phyloP scores from a whole-genome alignment of 148 eudicot genomes.

The Chenopodium suecicum region DNA sequence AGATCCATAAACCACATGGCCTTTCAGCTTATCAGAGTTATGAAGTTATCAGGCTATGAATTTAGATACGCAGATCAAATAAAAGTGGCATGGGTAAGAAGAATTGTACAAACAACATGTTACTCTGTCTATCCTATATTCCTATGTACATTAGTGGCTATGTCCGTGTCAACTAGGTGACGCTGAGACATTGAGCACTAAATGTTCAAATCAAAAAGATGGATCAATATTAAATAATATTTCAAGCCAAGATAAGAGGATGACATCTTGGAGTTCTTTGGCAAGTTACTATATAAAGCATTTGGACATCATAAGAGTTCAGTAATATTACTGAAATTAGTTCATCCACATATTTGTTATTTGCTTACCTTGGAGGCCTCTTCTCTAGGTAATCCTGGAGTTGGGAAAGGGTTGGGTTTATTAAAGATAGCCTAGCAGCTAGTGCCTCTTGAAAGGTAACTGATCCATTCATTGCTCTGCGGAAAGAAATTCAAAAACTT shows the following conservation, averaged over 20 bases:
- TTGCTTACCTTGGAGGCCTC: constrained; percentile 72
- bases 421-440: constrained; percentile 66
- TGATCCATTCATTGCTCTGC: constrained; percentile 93
- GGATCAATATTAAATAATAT: not conserved
- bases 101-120: not conserved
- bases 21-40: not conserved
- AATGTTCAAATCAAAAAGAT: not conserved
- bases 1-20: not conserved
- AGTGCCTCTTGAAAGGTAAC: constrained; percentile 81
- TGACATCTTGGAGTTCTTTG: not conserved
- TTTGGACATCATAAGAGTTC: not conserved
- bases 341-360: not conserved
- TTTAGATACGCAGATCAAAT: not conserved
- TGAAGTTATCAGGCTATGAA: not conserved
- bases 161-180: not conserved
- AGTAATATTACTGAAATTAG: not conserved
- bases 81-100: not conserved
- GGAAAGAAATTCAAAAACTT: constrained; percentile 1
- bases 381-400: constrained; percentile 70
- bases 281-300: not conserved
- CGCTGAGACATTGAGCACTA: not conserved
- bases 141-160: not conserved
- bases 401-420: constrained; percentile 65
- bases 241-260: not conserved
- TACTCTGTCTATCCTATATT: too few species aligned